Base-by-base conservation (phyloP, 1,284 basidiomycete species). In the Ustilago xerochloae region DNA sequence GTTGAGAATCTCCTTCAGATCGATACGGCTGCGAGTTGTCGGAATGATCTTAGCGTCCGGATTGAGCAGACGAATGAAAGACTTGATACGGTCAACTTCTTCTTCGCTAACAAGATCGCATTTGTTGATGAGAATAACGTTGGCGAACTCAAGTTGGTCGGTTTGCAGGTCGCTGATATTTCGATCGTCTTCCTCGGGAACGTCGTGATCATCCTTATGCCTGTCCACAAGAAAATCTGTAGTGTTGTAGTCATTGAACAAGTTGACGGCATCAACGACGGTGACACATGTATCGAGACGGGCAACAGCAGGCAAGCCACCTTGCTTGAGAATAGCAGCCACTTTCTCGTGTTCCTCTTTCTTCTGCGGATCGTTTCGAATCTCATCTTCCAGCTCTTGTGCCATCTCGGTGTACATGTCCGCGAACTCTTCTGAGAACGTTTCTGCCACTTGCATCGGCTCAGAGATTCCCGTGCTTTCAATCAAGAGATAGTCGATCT, bases 61-160 rank as follows among this genome's bases (percentile, higher is more conserved):
- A 70, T 87, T 87, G 48, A 87, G 82, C 6, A 79, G 84, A 30
- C 78, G 70, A 60, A 87, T 75, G 28, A 87, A 71, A 0, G 75
- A 61, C 18, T 80, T 77, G 49, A 86, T 80, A 36, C 78, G 78
- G 4, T 77, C 79, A 16, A 87, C 60, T 28, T 85, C 79, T 2
- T 75, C 73, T 20, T 59, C 48, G 12, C 60, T 46, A 45, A 86
- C 85, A 32, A 86, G 66, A 63, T 86, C 85, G 51, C 74, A 80
- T 69, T 87, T 87, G 80, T 87, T 87, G 63, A 87, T 72, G 29
- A 87, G 70, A 60, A 87, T 81, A 35, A 86, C 85, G 74, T 87
- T 83, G 43, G 86, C 85, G 49, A 87, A 87, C 58, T 87, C 86
- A 66, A 87, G 64, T 61, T 81, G 75, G 62, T 82, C 78, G 5